Conservation (phyloP, 495 filamentous ascomycete species). For the Xylaria cubensis region DNA sequence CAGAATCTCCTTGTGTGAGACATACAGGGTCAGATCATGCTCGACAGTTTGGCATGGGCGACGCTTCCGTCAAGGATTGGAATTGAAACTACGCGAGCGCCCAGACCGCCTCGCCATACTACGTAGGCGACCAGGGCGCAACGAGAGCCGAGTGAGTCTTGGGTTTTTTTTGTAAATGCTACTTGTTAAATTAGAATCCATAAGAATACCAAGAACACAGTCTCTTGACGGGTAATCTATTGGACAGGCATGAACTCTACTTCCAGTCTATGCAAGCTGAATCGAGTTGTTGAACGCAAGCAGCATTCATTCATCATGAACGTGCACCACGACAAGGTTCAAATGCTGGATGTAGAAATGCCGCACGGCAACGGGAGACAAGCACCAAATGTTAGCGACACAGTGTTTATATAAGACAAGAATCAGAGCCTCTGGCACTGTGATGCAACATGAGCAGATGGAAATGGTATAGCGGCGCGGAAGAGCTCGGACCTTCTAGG, state of each 20-base stretch:
- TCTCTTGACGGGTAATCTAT: not conserved
- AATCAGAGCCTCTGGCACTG: too few species aligned
- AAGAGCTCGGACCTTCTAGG: constrained; percentile 18
- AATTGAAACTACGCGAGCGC: constrained; percentile 5
- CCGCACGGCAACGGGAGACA: constrained; percentile 10
- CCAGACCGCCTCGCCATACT: constrained; percentile 13
- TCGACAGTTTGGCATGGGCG: too few species aligned
- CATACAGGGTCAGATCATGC: too few species aligned
- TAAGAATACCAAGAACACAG: not conserved
- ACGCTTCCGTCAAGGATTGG: too few species aligned
- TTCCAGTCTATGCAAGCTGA: not conserved
- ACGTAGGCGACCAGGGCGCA: constrained; percentile 12
- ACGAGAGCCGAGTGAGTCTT: constrained; percentile 1
- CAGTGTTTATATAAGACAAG: not conserved
- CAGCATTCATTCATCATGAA: not conserved
- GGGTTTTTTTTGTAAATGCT: not conserved
- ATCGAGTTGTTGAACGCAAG: not conserved
- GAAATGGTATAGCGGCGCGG: not conserved
- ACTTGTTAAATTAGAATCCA: too few species aligned
- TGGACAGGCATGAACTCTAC: constrained; percentile 1
- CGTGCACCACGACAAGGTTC: not conserved
- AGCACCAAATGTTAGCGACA: not conserved
- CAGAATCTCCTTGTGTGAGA: not conserved
- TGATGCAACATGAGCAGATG: not conserved
- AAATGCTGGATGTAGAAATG: constrained; percentile 16